Conservation (phyloP, 495 filamentous ascomycete species). For the Aspergillus asperescens region DNA sequence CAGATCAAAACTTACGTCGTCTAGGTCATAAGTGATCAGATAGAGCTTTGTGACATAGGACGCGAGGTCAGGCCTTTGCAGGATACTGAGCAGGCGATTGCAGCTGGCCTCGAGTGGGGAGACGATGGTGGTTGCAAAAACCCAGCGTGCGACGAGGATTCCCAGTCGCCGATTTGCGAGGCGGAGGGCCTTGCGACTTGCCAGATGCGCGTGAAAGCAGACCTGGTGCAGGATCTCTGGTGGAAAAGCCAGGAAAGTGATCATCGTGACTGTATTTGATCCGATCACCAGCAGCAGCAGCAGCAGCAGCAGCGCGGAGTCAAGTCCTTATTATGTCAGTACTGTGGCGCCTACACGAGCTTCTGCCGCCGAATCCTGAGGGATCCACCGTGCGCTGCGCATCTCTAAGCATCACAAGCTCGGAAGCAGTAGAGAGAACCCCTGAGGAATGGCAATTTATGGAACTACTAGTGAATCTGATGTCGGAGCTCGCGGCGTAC, state of each 20-base stretch:
- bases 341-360: no score
- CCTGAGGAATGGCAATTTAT: no score
- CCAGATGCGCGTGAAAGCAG: neutral
- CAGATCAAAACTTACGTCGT: neutral
- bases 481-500: no score
- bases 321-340: no score
- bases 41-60: neutral
- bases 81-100: neutral
- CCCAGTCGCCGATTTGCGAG: neutral
- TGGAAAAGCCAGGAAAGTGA: neutral
- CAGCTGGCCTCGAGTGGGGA: neutral
- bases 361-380: no score
- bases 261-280: constrained; percentile 14
- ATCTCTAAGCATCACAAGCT: no score
- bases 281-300: no score
- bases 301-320: no score
- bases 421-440: no score
- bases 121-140: neutral
- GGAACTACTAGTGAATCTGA: no score
- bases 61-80: neutral
- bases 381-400: no score
- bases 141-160: neutral
- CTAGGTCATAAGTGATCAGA: neutral
- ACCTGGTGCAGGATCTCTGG: constrained; percentile 10
- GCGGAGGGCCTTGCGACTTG: neutral